Base-by-base conservation (phyloP, 257 asterid species). In the Agastache rugosa region DNA sequence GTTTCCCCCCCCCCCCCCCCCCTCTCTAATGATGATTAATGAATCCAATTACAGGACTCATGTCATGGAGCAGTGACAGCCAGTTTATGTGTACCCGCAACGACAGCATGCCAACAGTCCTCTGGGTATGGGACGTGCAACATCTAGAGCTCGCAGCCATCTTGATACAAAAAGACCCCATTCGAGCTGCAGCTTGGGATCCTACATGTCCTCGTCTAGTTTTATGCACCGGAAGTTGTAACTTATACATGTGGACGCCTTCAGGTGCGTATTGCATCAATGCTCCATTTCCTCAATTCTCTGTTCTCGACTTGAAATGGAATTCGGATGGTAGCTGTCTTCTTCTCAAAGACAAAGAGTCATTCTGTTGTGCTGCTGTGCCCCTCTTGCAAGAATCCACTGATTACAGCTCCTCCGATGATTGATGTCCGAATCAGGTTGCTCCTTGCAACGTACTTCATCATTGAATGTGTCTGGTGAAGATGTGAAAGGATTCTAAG, bases 181-280 rank as follows among this genome's bases (percentile, higher is more conserved):
- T 95, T 71, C 91, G 98, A 68, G 87, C 97, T 53, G 98, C 87
- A 75, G 88, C 77, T n/a, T 95, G 99, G 99, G 98, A 95, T 70
- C 96, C 98, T 11, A 82, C 90, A n/a, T 84, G 79, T 60, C 84
- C 94, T 0, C 97, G 98, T 23, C 87, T 95, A 29, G 86, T 95
- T 68, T 37, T 95, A 25, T 92, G 98, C 87, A 92, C 98, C 0
- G 98, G 99, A 70, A 87, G 88, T 66, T 72, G 79, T 20, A 92
- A 92, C 69, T 56, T 92, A 41, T 95, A 92, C 88, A 90, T 95
- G 99, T 95, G 99, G 99, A 90, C 97, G 9, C 98, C 97, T n/a
- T 81, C 93, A 0, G 97, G 97, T 27, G 95, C 99, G 16, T 94
- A 87, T 63, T 94, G 99, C 85, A 85, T 92, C 39, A 89, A 84